Conservation (phyloP, 2,329 filamentous ascomycete species). For the Penicillium sp. region DNA sequence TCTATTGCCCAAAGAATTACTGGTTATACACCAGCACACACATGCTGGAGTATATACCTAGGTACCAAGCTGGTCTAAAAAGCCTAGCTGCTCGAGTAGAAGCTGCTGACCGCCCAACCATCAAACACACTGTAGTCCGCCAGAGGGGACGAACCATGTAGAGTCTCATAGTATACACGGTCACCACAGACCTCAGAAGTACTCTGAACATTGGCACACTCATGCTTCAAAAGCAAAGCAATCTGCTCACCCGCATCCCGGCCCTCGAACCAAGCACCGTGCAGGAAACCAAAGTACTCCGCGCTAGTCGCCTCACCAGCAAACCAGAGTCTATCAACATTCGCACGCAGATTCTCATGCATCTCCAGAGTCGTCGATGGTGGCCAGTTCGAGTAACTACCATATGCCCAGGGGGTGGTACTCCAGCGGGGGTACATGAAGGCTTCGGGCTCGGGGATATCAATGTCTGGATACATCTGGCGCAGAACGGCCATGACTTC, state of each 20-base stretch:
- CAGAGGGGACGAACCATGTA: conserved; percentile 15
- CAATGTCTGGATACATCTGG: conserved; percentile 56
- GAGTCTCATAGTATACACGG: conserved; percentile 9
- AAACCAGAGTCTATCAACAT: conserved; percentile 57
- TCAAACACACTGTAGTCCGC: conserved; percentile 21
- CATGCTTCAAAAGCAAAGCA: conserved; percentile 5
- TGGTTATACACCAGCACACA: not conserved
- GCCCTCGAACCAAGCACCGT: conserved; percentile 57
- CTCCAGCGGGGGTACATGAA: conserved; percentile 61
- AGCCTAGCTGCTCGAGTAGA: conserved; percentile 15
- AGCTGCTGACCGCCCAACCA: conserved; percentile 18
- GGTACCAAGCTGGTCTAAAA: not conserved
- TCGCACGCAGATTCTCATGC: conserved; percentile 65
- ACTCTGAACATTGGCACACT: conserved; percentile 8
- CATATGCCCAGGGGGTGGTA: conserved; percentile 48
- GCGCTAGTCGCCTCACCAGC: conserved; percentile 60
- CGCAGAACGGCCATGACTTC: conserved; percentile 56
- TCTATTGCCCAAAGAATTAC: not conserved
- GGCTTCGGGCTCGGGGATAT: conserved; percentile 55
- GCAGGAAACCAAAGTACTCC: conserved; percentile 61
- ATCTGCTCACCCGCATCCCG: conserved; percentile 43
- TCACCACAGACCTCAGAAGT: conserved; percentile 12
- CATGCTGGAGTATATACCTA: not conserved
- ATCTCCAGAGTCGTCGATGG: conserved; percentile 57
- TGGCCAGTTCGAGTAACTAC: conserved; percentile 66